These are phyloP conservation scores for Scutellaria baicalensis DNA, from an alignment of 257 asterid genomes.

Conservation along the genomic window DNA sequence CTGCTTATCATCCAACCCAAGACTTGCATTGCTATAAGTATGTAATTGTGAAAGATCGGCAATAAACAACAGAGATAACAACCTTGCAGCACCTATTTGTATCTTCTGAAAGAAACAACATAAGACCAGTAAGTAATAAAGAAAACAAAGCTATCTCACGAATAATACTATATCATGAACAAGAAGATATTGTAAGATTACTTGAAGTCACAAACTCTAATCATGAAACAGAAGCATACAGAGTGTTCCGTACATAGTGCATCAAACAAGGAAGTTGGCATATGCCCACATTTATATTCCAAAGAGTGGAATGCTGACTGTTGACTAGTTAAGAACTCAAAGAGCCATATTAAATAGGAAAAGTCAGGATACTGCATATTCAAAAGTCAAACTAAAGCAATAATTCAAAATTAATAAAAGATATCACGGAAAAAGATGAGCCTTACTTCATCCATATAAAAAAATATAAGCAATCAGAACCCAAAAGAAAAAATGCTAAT, in stretches of 20 bases:
- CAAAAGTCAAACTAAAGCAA: neutral
- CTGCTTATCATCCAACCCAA: constrained; percentile 85
- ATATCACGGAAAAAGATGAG: neutral
- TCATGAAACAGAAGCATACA: constrained; percentile 13
- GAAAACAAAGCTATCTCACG: neutral
- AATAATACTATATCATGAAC: neutral
- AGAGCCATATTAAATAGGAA: neutral
- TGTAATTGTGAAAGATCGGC: constrained; percentile 43
- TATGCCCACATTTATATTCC: neutral
- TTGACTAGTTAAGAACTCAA: neutral
- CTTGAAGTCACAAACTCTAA: neutral
- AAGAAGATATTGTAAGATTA: neutral
- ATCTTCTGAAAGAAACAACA: constrained; percentile 47
- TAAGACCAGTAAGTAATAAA: constrained; percentile 10
- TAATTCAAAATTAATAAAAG: neutral
- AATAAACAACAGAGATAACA: constrained; percentile 60
- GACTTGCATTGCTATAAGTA: constrained; percentile 46
- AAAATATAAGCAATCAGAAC: neutral
- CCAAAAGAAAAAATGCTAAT: neutral
- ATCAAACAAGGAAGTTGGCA: neutral
- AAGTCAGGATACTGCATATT: neutral
- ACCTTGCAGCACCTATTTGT: constrained; percentile 67
- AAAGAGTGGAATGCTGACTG: neutral
- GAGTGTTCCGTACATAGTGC: neutral
- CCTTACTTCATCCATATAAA: neutral